These are phyloP conservation scores for Brassica napus DNA, from an alignment of 345 rosid genomes.

Conservation along the genomic window Da-Ae NC_063446.1:6521501-6522000, in stretches of 20 bases:
- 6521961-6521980: conserved; percentile 86
- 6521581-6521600: conserved; percentile 57
- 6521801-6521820: conserved; percentile 99
- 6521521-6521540: conserved; percentile 4
- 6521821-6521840: conserved; percentile 98
- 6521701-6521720: conserved; percentile 95
- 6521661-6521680: conserved; percentile 89
- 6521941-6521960: conserved; percentile 77
- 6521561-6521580: conserved; percentile 37
- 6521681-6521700: conserved; percentile 93
- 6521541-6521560: conserved; percentile 11
- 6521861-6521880: neutral
- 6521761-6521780: conserved; percentile 82
- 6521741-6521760: conserved; percentile 95
- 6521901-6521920: neutral
- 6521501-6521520: conserved; percentile 8
- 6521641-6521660: conserved; percentile 77
- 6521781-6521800: conserved; percentile 82
- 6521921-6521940: neutral
- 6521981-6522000: conserved; percentile 99
- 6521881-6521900: neutral
- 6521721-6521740: conserved; percentile 99
- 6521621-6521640: conserved; percentile 96
- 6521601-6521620: conserved; percentile 72
- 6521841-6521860: conserved; percentile 71